Conservation (phyloP, 805 yeast genomes). For the Zygosaccharomyces kombuchaensis region DNA sequence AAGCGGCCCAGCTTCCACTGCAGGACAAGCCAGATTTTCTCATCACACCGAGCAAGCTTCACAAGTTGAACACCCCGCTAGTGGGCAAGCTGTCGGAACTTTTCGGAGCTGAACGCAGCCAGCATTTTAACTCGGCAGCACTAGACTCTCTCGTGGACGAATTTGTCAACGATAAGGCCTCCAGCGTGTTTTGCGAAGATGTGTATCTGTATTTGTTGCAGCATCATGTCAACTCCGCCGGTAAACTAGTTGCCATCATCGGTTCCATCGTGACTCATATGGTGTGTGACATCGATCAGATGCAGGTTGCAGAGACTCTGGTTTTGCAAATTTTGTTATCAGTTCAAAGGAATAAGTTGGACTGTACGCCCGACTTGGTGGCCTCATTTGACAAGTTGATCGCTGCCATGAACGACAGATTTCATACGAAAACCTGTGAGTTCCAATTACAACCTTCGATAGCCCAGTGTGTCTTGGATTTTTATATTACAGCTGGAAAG, state of each 20-base stretch:
- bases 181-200: slow-evolving; percentile 35
- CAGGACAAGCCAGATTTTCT: slow-evolving; percentile 5
- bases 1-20: slow-evolving; percentile 1
- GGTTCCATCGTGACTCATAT: slow-evolving; percentile 20
- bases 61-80: slow-evolving; percentile 9
- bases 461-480: slow-evolving; percentile 14
- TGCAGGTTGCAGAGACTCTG: slow-evolving; percentile 19
- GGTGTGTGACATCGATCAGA: slow-evolving; percentile 18
- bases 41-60: slow-evolving; percentile 15
- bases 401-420: slow-evolving; percentile 12
- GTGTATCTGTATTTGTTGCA: slow-evolving; percentile 28
- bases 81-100: slow-evolving; percentile 10
- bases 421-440: slow-evolving; percentile 12
- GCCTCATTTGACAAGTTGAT: slow-evolving; percentile 10
- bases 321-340: slow-evolving; percentile 14
- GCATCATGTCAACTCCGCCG: slow-evolving; percentile 15
- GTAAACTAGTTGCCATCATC: slow-evolving; percentile 13
- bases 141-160: slow-evolving; percentile 11
- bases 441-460: slow-evolving; percentile 14
- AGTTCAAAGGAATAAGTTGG: slow-evolving; percentile 9
- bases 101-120: slow-evolving; percentile 9
- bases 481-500: slow-evolving; percentile 11
- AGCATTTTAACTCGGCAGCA: slow-evolving; percentile 8
- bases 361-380: slow-evolving; percentile 1
- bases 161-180: slow-evolving; percentile 6